These are phyloP conservation scores for Colletotrichum sp. DNA, from an alignment of 2,329 filamentous ascomycete species.

Conservation along the genomic window DNA sequence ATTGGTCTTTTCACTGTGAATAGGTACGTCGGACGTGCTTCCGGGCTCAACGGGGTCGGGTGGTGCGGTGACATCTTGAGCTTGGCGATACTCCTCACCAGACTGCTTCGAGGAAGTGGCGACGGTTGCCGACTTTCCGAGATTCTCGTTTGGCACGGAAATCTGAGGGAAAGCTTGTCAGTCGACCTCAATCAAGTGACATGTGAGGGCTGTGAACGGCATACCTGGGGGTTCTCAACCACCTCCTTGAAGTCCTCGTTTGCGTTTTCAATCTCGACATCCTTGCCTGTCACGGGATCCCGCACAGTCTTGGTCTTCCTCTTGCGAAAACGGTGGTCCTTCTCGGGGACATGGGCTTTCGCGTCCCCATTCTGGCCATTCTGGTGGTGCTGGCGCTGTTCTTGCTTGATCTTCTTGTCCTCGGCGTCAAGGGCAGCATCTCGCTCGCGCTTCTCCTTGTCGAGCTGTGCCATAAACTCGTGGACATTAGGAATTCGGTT, in stretches of 20 bases:
- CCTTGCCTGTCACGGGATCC: constrained; percentile 85
- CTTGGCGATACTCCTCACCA: constrained; percentile 79
- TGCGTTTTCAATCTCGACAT: constrained; percentile 86
- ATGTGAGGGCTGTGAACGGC: neutral
- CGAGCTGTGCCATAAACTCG: constrained; percentile 80
- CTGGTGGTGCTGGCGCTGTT: neutral
- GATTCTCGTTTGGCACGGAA: constrained; percentile 87
- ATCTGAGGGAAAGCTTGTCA: constrained; percentile 50
- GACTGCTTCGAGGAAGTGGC: constrained; percentile 75
- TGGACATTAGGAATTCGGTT: constrained; percentile 90
- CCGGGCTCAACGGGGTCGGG: constrained; percentile 85
- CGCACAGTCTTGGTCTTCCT: constrained; percentile 74
- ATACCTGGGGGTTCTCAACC: constrained; percentile 74
- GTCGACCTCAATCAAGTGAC: too few species aligned
- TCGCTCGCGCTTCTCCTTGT: constrained; percentile 77
- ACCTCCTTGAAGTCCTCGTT: constrained; percentile 71
- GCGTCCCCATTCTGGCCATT: constrained; percentile 30
- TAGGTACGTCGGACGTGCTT: constrained; percentile 90
- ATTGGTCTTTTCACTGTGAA: constrained; percentile 95
- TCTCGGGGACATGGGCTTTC: constrained; percentile 43
- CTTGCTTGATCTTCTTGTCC: constrained; percentile 39
- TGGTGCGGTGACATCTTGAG: constrained; percentile 89
- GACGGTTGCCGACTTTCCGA: constrained; percentile 76
- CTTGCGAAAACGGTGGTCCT: constrained; percentile 36
- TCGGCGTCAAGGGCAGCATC: constrained; percentile 74